These are phyloP conservation scores for Anthostomella pinea DNA, from an alignment of 2,329 filamentous ascomycete genomes.

Conservation along the genomic window DNA sequence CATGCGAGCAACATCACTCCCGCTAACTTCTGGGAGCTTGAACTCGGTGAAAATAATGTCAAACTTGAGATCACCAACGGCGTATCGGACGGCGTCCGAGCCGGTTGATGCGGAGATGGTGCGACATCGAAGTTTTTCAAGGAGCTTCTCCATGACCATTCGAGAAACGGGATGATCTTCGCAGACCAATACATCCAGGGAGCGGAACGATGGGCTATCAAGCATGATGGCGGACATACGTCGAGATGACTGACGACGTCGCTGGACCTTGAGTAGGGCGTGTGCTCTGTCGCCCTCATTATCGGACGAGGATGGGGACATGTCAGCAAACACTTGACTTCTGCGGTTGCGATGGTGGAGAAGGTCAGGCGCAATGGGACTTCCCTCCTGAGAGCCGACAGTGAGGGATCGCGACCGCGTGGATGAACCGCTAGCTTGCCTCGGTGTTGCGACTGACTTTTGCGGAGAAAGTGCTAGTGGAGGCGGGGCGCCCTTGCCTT, in stretches of 20 bases:
- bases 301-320: slow-evolving; percentile 95
- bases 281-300: slow-evolving; percentile 94
- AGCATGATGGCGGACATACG: slow-evolving; percentile 88
- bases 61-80: slow-evolving; percentile 96
- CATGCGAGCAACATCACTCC: slow-evolving; percentile 94
- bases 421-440: slow-evolving; percentile 59
- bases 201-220: slow-evolving; percentile 81
- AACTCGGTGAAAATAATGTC: slow-evolving; percentile 99
- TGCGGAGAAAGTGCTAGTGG: slow-evolving; percentile 59
- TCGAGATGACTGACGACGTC: slow-evolving; percentile 91
- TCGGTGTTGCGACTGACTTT: slow-evolving; percentile 58
- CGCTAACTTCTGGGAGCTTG: slow-evolving; percentile 90
- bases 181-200: slow-evolving; percentile 91
- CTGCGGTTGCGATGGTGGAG: slow-evolving; percentile 83
- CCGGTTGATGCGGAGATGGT: slow-evolving; percentile 91
- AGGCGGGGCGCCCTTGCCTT: slow-evolving; percentile 48
- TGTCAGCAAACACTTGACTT: slow-evolving; percentile 92
- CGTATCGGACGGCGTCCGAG: slow-evolving; percentile 86
- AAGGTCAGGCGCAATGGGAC: slow-evolving; percentile 66
- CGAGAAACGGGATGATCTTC: slow-evolving; percentile 96
- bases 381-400: slow-evolving; percentile 90
- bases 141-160: slow-evolving; percentile 96
- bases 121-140: slow-evolving; percentile 92
- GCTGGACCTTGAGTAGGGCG: slow-evolving; percentile 84
- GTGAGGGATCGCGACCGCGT: slow-evolving; percentile 82